Evolutionary conservation across 2,329 filamentous ascomycete genomes (phyloP).

Genomic region (Colletotrichum sublineola): DNA sequence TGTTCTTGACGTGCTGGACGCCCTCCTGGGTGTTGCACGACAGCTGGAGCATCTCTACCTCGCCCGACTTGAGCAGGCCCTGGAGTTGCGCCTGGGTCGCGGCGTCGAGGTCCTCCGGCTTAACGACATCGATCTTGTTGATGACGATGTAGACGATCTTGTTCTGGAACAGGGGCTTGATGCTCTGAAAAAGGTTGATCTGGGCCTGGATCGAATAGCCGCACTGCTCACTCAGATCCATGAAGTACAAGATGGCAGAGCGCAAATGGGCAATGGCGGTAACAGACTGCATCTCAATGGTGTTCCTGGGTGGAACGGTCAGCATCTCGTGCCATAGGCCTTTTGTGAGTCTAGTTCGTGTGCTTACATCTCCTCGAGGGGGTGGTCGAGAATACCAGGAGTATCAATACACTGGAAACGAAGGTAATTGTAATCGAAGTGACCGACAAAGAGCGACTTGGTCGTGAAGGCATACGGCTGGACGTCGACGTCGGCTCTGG

Average conservation of each 20-base stretch:
- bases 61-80: conserved; percentile 83
- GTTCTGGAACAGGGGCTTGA: conserved; percentile 94
- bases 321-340: background rate
- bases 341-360: background rate
- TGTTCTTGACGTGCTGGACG: conserved; percentile 94
- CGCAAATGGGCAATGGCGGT: conserved; percentile 97
- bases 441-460: conserved; percentile 95
- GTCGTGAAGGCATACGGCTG: conserved; percentile 99
- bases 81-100: conserved; percentile 84
- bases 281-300: conserved; percentile 99
- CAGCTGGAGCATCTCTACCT: conserved; percentile 92
- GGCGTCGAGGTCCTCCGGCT: conserved; percentile 86
- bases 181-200: conserved; percentile 94
- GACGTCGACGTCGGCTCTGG: conserved; percentile 52
- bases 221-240: conserved; percentile 97
- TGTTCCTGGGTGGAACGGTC: conserved; percentile 71
- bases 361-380: conserved; percentile 82
- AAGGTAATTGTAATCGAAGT: conserved; percentile 97
- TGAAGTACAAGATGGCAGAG: conserved; percentile 96
- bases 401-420: conserved; percentile 95
- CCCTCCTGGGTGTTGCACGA: conserved; percentile 97
- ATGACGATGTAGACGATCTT: conserved; percentile 97
- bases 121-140: conserved; percentile 97
- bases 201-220: conserved; percentile 94
- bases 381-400: conserved; percentile 97